These are phyloP conservation scores for Suhomyces yuchorum DNA, from an alignment of 1,139 yeast species.

Conservation along the genomic window DNA sequence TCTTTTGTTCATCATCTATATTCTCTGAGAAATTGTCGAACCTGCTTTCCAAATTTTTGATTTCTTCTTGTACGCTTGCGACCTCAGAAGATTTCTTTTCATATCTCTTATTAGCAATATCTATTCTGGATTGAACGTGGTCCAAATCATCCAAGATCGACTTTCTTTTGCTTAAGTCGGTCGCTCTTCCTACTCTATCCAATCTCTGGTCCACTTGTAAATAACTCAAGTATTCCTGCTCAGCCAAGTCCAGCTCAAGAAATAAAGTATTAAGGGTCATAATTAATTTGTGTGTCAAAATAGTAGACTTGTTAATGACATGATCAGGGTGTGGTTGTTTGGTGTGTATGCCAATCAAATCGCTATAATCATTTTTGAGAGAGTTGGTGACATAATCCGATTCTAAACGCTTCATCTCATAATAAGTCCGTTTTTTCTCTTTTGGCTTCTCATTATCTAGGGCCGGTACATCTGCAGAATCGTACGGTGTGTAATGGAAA, in stretches of 20 bases:
- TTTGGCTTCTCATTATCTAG: constrained; percentile 13
- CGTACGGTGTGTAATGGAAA: constrained; percentile 59
- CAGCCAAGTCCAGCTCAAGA: constrained; percentile 27
- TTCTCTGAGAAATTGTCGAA: constrained; percentile 24
- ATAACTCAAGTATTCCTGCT: constrained; percentile 32
- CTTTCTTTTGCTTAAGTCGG: constrained; percentile 30
- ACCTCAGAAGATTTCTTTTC: constrained; percentile 38
- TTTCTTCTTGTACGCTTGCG: constrained; percentile 26
- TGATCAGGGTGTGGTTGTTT: constrained; percentile 10
- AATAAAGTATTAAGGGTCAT: constrained; percentile 39
- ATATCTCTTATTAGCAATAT: constrained; percentile 44
- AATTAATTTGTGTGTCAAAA: constrained; percentile 41
- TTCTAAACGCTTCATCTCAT: constrained; percentile 64
- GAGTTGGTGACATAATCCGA: constrained; percentile 73
- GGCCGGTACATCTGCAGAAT: constrained; percentile 36
- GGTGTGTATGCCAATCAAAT: constrained; percentile 58
- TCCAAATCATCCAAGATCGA: constrained; percentile 36
- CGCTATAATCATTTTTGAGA: constrained; percentile 56
- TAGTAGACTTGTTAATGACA: constrained; percentile 22
- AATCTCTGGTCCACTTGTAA: constrained; percentile 26
- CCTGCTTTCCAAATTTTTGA: constrained; percentile 23
- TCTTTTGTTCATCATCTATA: constrained; percentile 22
- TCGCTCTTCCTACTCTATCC: constrained; percentile 35
- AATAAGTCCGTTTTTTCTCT: constrained; percentile 45
- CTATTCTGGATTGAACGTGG: constrained; percentile 41